phyloP scores from a whole-genome alignment of 2,329 filamentous ascomycete genomes.

The Microcera coccophila region DNA sequence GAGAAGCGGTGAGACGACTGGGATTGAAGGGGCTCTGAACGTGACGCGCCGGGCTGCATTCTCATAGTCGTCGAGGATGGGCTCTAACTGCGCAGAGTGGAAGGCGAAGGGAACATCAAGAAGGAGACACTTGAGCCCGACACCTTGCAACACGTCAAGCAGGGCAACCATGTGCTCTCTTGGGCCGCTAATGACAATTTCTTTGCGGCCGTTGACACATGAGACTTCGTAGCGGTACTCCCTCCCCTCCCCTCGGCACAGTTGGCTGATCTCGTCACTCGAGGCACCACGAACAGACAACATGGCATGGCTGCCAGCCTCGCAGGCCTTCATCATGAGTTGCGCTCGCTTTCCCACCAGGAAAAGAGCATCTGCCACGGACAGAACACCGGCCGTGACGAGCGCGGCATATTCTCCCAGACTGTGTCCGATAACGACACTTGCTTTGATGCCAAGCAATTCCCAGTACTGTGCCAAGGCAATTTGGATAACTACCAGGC shows the following conservation, averaged over 20 bases:
- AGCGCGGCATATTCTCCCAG: too few relatives aligned
- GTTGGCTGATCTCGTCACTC: slow-evolving; percentile 19
- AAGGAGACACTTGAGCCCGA: slow-evolving; percentile 29
- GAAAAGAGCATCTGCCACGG: slow-evolving; percentile 56
- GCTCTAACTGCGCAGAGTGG: slow-evolving; percentile 36
- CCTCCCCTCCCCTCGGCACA: slow-evolving; percentile 13
- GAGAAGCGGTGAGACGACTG: slow-evolving; percentile 12
- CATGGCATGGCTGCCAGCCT: slow-evolving; percentile 33
- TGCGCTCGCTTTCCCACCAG: slow-evolving; percentile 58
- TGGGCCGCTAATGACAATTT: slow-evolving; percentile 47
- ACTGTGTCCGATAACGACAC: slow-evolving; percentile 50
- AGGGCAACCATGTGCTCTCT: slow-evolving; percentile 9
- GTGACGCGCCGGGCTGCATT: slow-evolving; percentile 5
- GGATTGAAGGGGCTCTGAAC: slow-evolving; percentile 4
- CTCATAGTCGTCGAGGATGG: slow-evolving; percentile 47
- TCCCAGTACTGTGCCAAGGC: slow-evolving; percentile 41
- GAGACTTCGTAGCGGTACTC: slow-evolving; percentile 36
- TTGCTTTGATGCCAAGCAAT: slow-evolving; percentile 37
- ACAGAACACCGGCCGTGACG: slow-evolving; percentile 59
- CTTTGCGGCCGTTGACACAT: slow-evolving; percentile 62
- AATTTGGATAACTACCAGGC: slow-evolving; percentile 37
- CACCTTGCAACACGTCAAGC: not conserved
- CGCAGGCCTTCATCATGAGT: slow-evolving; percentile 54
- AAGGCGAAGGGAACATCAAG: slow-evolving; percentile 37
- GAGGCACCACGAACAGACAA: too few relatives aligned